Evolutionary conservation across 2,329 filamentous ascomycete species (phyloP).

Genomic region (Penicillium sp.): DNA sequence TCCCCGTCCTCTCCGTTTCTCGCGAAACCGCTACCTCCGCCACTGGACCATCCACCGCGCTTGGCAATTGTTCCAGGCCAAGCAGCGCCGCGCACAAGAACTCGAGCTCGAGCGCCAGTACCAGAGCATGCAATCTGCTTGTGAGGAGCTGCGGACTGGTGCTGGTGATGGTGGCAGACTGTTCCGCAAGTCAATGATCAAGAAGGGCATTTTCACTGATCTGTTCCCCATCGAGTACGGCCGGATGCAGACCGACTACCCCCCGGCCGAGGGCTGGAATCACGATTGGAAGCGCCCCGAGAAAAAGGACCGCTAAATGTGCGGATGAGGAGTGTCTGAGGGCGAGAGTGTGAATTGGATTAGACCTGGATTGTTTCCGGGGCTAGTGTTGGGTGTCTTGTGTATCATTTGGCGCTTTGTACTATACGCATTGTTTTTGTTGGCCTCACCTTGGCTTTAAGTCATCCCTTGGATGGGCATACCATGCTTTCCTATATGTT

Average conservation of each 20-base stretch:
- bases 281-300: conserved; percentile 77
- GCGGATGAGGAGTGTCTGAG: background rate
- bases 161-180: conserved; percentile 61
- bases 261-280: conserved; percentile 82
- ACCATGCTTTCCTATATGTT: conserved; percentile 9
- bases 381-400: conserved; percentile 11
- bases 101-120: conserved; percentile 77
- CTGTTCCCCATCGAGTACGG: conserved; percentile 90
- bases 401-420: conserved; percentile 34
- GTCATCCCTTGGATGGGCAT: conserved; percentile 2
- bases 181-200: conserved; percentile 87
- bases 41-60: conserved; percentile 99
- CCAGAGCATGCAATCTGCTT: conserved; percentile 80
- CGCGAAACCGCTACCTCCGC: conserved; percentile 80
- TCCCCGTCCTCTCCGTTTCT: conserved; percentile 82
- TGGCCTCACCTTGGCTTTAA: background rate
- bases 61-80: conserved; percentile 78
- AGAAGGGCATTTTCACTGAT: conserved; percentile 77
- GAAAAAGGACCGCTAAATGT: conserved; percentile 26
- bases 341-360: background rate
- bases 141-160: conserved; percentile 73
- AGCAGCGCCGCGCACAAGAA: conserved; percentile 66
- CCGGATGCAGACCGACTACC: conserved; percentile 74
- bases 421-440: conserved; percentile 29
- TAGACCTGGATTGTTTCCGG: conserved; percentile 7